Evolutionary conservation across 306 rosid species (phyloP), one percentile per base, ranked within the genome.

Genomic region (Vigna radiata): DNA sequence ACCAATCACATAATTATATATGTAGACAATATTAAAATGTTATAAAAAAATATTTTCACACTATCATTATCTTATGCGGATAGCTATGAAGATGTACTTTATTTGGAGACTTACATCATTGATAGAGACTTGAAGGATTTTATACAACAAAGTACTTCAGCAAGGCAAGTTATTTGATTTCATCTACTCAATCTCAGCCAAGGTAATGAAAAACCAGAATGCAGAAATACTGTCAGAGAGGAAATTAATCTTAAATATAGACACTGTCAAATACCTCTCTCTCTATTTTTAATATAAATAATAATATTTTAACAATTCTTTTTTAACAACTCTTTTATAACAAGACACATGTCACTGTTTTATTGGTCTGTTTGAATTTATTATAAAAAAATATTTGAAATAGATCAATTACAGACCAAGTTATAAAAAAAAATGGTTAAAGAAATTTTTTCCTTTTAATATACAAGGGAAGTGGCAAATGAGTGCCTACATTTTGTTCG

Each of bases 1-100:
- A 21, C 23, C 1, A 21, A 21, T 1, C 0, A 21, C 1, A 21
- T 1, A 1, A 21, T 21, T 0, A 21, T 1, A 21, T 1, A 21
- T 1, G 23, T 21, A 21, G 1, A 21, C 1, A 21, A 1, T 21
- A 21, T 21, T 21, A 21, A 21, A 21, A 1, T 19, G 1, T 19
- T 19, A 19, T 19, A 19, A 19, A 0, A 19, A 1, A 19, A 19
- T 21, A 21, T 21, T 21, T 1, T 21, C 1, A 21, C 1, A 21
- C 1, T 21, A 1, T 21, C 23, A 21, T 21, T 21, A 21, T 21
- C 1, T 1, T 1, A 56, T 1, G 8, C 1, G 1, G 64, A 25
- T 23, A 58, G 63, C 8, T 9, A 21, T 1, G n/a, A 21, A 3
- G 17, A 23, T 58, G 37, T 58, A 58, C 17, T 10, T 10, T 55